phyloP scores from a whole-genome alignment of 352 stramenopile genomes.

The Globisporangium spinosum region DNA sequence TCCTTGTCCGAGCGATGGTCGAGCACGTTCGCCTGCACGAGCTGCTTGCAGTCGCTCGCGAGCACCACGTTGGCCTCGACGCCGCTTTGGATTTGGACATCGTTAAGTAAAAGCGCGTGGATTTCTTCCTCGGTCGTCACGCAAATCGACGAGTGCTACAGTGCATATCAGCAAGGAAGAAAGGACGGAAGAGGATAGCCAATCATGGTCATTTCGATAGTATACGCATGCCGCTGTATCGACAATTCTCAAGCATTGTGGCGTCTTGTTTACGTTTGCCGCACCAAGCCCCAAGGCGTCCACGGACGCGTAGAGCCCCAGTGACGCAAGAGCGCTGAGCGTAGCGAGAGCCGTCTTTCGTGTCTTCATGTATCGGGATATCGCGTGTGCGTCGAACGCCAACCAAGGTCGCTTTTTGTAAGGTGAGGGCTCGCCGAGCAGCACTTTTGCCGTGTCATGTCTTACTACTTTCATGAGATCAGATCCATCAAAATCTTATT shows the following conservation, averaged over 20 bases:
- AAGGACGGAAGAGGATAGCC: background rate
- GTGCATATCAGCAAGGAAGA: background rate
- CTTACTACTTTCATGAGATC: background rate
- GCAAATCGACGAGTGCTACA: slow-evolving; percentile 38
- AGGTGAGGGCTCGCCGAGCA: background rate
- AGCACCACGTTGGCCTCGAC: slow-evolving; percentile 50
- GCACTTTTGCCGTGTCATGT: background rate
- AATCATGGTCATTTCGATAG: background rate
- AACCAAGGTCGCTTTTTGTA: background rate
- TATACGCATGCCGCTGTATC: background rate
- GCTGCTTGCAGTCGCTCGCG: slow-evolving; percentile 54
- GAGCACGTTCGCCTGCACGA: slow-evolving; percentile 59
- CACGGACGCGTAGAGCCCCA: background rate
- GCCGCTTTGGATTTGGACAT: slow-evolving; percentile 54
- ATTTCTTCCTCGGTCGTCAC: slow-evolving; percentile 46
- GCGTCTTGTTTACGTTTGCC: slow-evolving; percentile 22
- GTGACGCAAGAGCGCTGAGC: background rate
- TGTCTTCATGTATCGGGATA: background rate
- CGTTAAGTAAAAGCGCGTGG: slow-evolving; percentile 46
- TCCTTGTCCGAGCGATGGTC: slow-evolving; percentile 44
- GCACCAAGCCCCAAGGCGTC: slow-evolving; percentile 25
- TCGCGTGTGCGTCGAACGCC: background rate
- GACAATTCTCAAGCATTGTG: background rate
- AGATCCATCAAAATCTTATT: background rate
- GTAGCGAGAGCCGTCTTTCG: background rate